Base-by-base conservation (phyloP, 2,329 filamentous ascomycete genomes). In the Reticulascus tulasneorum region DNA sequence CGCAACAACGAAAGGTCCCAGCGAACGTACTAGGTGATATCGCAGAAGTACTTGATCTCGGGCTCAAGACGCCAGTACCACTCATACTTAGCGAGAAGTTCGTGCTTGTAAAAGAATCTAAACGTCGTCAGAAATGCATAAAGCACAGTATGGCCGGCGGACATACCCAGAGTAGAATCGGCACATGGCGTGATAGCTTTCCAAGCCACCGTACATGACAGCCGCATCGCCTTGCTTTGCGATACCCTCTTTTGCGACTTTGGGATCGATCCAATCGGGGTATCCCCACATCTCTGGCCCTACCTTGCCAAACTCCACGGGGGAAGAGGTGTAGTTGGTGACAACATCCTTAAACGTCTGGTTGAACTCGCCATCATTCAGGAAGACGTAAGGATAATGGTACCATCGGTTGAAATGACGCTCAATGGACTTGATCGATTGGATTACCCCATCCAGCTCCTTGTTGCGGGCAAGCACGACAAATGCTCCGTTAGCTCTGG, bases 41-140 rank as follows among this genome's bases (percentile, higher is more conserved):
- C 93, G 64, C 93, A 98, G 69, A 98, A 98, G 69, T 97, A 98
- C 69, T 91, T 96, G 77, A 98, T 97, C 66, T 98, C 93, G 47
- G 93, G 93, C 73, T 98, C 93, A 52, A 98, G 72, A 46, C 93
- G 88, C 93, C 93, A 98, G 71, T 98, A 98, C 93, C 93, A 98
- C 58, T 97, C 89, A 66, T 97, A 98, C 64, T 97, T 97, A 57
- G 86, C 78, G 29, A 98, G 77, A 22, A 97, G 77, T 47, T 90
- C 85, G 59, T 98, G 93, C 62, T 96, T 95, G 73, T 93, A 98
- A 67, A 98, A 98, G 66, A 94, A 93, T 27, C 88, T 77, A 45
- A 6, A 8, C 24, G 12, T 3, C 8, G 43, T 60, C 48, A 59
- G 56, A 9, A 18, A 28, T n/a, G 23, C 9, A 7, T 17, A 1